These are phyloP conservation scores for Populus nigra DNA, from an alignment of 345 rosid genomes.

Conservation along the genomic window DNA sequence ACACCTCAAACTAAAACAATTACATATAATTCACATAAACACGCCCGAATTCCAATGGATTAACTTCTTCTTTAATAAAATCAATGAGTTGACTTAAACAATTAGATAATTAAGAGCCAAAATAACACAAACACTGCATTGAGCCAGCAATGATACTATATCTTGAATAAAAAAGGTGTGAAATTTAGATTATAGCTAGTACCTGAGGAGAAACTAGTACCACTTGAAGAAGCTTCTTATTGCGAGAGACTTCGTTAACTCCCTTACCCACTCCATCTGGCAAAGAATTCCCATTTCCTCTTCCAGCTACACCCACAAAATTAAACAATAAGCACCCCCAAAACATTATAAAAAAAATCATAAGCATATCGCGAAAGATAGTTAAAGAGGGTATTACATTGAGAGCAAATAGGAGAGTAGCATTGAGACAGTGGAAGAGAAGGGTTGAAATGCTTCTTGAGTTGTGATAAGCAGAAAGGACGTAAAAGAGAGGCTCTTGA, in stretches of 20 bases:
- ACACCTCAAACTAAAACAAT: background rate
- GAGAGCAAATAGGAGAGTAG: conserved; percentile 36
- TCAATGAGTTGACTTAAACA: background rate
- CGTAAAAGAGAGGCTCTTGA: conserved; percentile 32
- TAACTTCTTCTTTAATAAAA: too few relatives aligned
- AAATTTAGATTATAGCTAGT: background rate
- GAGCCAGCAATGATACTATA: background rate
- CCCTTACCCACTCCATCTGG: conserved; percentile 50
- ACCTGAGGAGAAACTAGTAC: conserved; percentile 98
- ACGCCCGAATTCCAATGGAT: background rate
- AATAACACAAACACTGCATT: too few relatives aligned
- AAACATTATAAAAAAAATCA: too few relatives aligned
- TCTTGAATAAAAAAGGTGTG: background rate
- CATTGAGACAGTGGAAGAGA: conserved; percentile 22
- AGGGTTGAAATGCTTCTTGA: conserved; percentile 24
- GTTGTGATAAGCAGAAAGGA: conserved; percentile 27
- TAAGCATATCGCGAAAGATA: background rate
- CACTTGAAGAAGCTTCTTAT: conserved; percentile 72
- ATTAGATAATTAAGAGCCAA: background rate
- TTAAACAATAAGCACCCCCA: background rate
- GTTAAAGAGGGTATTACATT: conserved; percentile 21
- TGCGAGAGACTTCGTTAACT: conserved; percentile 34
- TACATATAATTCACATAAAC: background rate
- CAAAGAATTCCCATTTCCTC: conserved; percentile 38
- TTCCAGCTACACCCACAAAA: conserved; percentile 31